Evolutionary conservation across 257 asterid genomes (phyloP), one percentile per base, ranked within the genome.

Genomic region (Solanum sejunctum): DNA sequence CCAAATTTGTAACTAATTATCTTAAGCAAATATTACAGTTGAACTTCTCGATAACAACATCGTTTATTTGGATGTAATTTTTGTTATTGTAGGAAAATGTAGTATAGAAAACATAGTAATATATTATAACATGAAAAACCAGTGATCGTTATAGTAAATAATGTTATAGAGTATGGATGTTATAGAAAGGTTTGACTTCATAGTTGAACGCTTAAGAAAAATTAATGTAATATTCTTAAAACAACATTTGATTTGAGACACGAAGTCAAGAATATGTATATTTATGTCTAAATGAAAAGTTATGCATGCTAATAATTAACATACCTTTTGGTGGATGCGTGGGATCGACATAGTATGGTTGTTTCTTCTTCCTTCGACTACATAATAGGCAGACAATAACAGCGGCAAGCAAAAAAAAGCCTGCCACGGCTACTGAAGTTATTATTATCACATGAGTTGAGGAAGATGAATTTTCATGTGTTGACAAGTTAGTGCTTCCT

Each of bases 301-400:
- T 63, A 13, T 12, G 4, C 0, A 12, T 23, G 81, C 39, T 75
- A 51, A 77, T 71, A 17, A 32, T 47, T 51, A 67, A 32, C 20
- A 20, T 32, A 91, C 92, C 95, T 51, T 80, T 84, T 57, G 89
- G 86, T 3, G 86, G 89, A 70, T 32, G 86, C 12, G 55, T 87
- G 17, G 86, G 88, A 32, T 89, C 91, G 43, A 85, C 77, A 56
- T 87, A 90, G 67, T 89, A 90, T 12, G 49, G 47, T 0, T 85
- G 89, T 73, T 91, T 92, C 85, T 86, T 91, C 77, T 81, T 89
- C 80, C 43, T 90, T 86, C 86, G 86, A 6, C 51, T 8, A 54
- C 89, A 92, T 21, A 86, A 7, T 10, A 93, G 83, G 82, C 90
- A 91, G n/a, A 85, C 51, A n/a, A 86, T 26, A 83, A 91, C 32